Base-by-base conservation (phyloP, 345 rosid genomes). In the Pugionium dolabratum region DNA sequence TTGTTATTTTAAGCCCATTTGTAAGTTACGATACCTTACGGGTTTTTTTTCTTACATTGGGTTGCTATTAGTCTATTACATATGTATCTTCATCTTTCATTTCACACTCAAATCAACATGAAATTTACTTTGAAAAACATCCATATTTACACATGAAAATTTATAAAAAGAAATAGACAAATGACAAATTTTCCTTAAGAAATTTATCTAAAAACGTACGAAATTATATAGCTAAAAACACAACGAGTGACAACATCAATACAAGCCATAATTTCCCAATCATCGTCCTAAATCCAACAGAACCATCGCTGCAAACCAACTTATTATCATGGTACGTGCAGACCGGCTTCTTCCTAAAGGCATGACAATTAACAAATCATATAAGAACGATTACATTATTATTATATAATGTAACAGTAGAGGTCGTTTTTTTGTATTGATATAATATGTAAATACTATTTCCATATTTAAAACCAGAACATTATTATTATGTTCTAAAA, bases 271-370 rank as follows among this genome's bases (percentile, higher is more conserved):
- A 75, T 69, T 66, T 69, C 46, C 82, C 85, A 33, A 40, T 54
- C 59, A 70, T 26, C 2, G 63, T 75, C 54, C 32, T 81, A 3
- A 75, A 6, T 57, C 79, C 79, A 33, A 64, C 56, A 9, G 82
- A 76, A 71, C 81, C 86, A 30, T 79, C 79, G 26, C 76, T 80
- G 74, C 98, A 92, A n/a, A 43, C 41, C 8, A 92, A 76, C 83
- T 78, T 85, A 66, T 79, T 68, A 39, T 87, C 59, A 60, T 87
- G 96, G 63, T 87, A 89, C 3, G 92, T 80, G 80, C 98, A 92
- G 35, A 81, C 87, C 9, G 66, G 48, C 42, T 70, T 86, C 41
- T 82, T 71, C 84, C 95, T 89, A 76, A 26, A 48, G 53, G 60
- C 52, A 43, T 28, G 3, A 33, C 7, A 4, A 7, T 2, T 18